Base-by-base conservation (phyloP, 768 basidiomycete genomes). In the Kwoniella mangroviensis region DNA sequence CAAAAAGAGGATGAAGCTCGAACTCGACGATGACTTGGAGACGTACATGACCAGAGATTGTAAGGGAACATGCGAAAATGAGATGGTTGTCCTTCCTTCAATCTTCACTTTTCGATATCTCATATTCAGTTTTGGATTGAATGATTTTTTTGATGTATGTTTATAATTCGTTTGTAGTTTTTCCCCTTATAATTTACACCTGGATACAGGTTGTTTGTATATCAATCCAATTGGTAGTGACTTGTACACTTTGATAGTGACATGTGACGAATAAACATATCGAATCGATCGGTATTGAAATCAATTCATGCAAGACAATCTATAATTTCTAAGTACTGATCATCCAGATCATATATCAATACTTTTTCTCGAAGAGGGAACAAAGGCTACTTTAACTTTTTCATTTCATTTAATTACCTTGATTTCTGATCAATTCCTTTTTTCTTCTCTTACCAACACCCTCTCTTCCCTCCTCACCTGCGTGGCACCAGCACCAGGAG, bases 381-480 rank as follows among this genome's bases (percentile, higher is more conserved):
- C 26, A 28, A 28, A 28, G 2, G 26, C 26, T 28, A 28, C 26
- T 28, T 2, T 28, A 28, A 28, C n/a, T 15, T 15, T 21, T 26
- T 4, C 21, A n/a, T 55, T 15, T 21, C n/a, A 11, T 17, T 57
- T 15, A 22, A 15, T 34, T 57, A 2, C 7, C 26, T 24, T 28
- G 26, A 28, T 4, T 4, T 28, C 26, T 28, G 56, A 34, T 57
- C 56, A 24, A 40, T 61, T 15, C 40, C 11, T 12, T 15, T 51
- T 55, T n/a, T 51, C 63, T 64, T 64, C 28, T 21, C n/a, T 55
- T 22, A 45, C 41, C 41, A 43, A 12, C 0, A 43, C 34, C 40
- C n/a, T 53, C 22, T 55, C 26, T 55, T 54, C 26, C 12, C 51
- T 52, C 24, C 26, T 49, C 7, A 54, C 52, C 67, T 70, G 34